Evolutionary conservation across 2,329 filamentous ascomycete species (phyloP).

Genomic region (Trematosphaeria pertusa): DNA sequence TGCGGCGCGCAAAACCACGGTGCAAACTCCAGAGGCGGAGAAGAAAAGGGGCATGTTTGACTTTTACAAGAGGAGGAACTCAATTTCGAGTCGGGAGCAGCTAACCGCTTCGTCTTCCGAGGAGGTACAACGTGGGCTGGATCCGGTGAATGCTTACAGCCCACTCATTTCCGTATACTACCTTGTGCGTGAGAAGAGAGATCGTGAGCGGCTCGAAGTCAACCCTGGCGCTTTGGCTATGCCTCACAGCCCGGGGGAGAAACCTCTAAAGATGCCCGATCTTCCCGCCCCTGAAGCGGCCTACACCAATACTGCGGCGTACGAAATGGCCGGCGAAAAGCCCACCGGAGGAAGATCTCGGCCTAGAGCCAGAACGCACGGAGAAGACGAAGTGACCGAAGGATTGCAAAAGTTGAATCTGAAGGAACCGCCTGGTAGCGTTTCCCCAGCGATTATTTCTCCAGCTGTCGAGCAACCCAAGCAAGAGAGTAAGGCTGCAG

Average conservation of each 20-base stretch:
- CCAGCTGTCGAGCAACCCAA: constrained; percentile 65
- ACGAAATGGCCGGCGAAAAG: constrained; percentile 89
- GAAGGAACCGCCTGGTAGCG: constrained; percentile 55
- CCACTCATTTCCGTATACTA: constrained; percentile 95
- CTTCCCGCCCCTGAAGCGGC: constrained; percentile 83
- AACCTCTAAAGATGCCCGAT: constrained; percentile 71
- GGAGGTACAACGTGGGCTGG: constrained; percentile 78
- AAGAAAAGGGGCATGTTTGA: constrained; percentile 95
- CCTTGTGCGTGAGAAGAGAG: constrained; percentile 91
- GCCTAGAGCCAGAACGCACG: constrained; percentile 88
- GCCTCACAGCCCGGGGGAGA: constrained; percentile 63
- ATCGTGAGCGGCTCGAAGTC: constrained; percentile 70
- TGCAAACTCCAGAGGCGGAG: constrained; percentile 64
- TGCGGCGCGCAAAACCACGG: constrained; percentile 69
- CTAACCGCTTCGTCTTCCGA: constrained; percentile 84
- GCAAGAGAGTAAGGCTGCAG: constrained; percentile 87
- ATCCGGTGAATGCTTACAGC: constrained; percentile 92
- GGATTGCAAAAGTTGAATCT: constrained; percentile 71
- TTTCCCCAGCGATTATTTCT: constrained; percentile 60
- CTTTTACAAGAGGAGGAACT: constrained; percentile 95
- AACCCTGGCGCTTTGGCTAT: constrained; percentile 67
- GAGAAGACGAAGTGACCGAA: constrained; percentile 87
- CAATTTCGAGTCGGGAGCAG: constrained; percentile 86
- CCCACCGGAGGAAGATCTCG: constrained; percentile 83
- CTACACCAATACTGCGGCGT: constrained; percentile 83